phyloP scores from a whole-genome alignment of 2,329 filamentous ascomycete species.

The Paraconiothyrium sp. region DNA sequence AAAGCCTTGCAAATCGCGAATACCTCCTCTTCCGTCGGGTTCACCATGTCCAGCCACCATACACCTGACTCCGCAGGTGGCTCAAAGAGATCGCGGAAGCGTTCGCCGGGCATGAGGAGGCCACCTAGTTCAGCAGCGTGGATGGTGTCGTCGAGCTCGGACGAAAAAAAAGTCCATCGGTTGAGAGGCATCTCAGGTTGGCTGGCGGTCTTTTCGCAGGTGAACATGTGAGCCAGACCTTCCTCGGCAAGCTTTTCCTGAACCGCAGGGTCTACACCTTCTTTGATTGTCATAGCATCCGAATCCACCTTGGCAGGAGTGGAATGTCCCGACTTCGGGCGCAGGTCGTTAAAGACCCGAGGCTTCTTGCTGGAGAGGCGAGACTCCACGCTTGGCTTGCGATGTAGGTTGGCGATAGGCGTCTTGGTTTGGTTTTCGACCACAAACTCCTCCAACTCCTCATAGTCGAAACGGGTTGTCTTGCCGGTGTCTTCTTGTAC shows the following conservation, averaged over 20 bases:
- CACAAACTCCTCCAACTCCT: constrained; percentile 93
- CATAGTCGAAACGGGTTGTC: constrained; percentile 86
- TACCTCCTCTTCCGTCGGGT: constrained; percentile 88
- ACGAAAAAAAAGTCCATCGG: constrained; percentile 96
- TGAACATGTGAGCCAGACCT: constrained; percentile 47
- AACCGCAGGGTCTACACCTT: constrained; percentile 37
- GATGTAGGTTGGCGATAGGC: constrained; percentile 53
- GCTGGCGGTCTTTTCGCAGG: constrained; percentile 36
- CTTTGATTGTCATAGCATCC: constrained; percentile 41
- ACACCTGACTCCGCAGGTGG: constrained; percentile 77
- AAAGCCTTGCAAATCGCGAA: constrained; percentile 91
- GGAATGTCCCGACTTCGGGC: constrained; percentile 53
- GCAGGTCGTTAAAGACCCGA: constrained; percentile 71
- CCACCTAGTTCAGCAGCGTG: constrained; percentile 90
- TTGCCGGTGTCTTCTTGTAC: constrained; percentile 76
- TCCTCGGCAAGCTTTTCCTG: constrained; percentile 57
- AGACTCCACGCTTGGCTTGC: constrained; percentile 45
- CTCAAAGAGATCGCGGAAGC: constrained; percentile 86
- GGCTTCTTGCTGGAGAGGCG: constrained; percentile 58
- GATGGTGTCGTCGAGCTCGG: constrained; percentile 90
- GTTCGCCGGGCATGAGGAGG: constrained; percentile 87
- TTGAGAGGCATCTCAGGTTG: constrained; percentile 66
- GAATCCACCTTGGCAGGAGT: constrained; percentile 48
- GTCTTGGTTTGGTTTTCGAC: constrained; percentile 63
- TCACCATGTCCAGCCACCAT: constrained; percentile 98